Evolutionary conservation across 176 grass and related monocot species (phyloP).

Genomic region (Ensete ventricosum): DNA sequence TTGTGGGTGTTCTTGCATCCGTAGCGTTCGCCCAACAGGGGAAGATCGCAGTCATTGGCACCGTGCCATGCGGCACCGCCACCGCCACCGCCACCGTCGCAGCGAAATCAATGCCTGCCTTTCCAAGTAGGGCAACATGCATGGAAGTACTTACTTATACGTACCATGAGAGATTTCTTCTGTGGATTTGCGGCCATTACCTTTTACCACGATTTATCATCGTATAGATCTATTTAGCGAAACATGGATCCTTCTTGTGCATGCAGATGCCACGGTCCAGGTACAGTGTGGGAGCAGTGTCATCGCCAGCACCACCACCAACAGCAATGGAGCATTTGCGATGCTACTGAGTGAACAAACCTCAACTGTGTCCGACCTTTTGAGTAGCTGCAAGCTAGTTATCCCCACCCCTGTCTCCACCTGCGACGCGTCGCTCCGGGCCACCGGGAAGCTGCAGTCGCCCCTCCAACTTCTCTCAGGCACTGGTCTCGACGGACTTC

Average conservation of each 20-base stretch:
- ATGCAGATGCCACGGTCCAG: conserved; percentile 37
- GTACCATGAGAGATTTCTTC: not conserved
- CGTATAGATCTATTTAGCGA: not conserved
- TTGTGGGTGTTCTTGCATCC: conserved; percentile 1
- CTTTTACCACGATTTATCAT: not conserved
- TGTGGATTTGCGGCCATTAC: no score
- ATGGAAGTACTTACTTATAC: not conserved
- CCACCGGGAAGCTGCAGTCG: no score
- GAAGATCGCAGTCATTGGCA: conserved; percentile 32
- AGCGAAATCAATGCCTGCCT: not conserved
- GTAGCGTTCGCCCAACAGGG: conserved; percentile 15
- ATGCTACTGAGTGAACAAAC: not conserved
- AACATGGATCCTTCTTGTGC: not conserved
- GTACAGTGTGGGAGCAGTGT: conserved; percentile 28
- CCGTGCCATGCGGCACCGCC: conserved; percentile 42
- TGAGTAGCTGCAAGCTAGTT: no score
- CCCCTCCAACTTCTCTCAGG: no score
- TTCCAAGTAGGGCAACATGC: conserved; percentile 40
- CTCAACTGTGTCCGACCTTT: no score
- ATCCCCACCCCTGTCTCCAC: no score
- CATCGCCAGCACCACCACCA: conserved; percentile 23
- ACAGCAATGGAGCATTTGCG: conserved; percentile 30
- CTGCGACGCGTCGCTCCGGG: no score
- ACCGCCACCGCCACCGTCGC: not conserved
- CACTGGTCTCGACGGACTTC: no score